phyloP scores from a whole-genome alignment of 2,329 filamentous ascomycete genomes.

The Tolypocladium paradoxum region DNA sequence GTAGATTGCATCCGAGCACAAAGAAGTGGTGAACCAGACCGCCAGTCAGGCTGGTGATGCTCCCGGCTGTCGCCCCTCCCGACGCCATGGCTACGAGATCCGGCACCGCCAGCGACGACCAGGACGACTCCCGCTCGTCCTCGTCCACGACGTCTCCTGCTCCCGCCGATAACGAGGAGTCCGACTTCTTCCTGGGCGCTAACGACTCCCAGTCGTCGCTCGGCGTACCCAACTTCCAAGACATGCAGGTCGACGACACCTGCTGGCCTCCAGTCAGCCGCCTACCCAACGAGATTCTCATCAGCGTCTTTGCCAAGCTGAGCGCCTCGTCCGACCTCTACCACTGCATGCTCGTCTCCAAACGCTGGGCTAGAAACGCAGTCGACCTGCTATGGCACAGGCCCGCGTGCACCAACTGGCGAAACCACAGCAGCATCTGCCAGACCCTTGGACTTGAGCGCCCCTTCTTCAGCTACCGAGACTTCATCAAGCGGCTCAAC shows the following conservation, averaged over 20 bases:
- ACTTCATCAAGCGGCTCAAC: conserved; percentile 87
- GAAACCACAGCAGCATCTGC: conserved; percentile 71
- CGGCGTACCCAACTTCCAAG: conserved; percentile 66
- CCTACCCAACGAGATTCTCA: conserved; percentile 88
- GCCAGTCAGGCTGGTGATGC: conserved; percentile 3
- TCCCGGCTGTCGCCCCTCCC: conserved; percentile 7
- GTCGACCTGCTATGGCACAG: conserved; percentile 94
- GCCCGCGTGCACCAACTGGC: conserved; percentile 80
- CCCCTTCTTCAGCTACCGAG: conserved; percentile 81
- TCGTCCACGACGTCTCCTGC: conserved; percentile 67
- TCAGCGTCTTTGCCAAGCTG: conserved; percentile 82
- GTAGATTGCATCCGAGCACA: neutral
- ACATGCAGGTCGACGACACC: conserved; percentile 58
- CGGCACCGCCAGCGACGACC: conserved; percentile 18
- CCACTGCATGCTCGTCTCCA: conserved; percentile 87
- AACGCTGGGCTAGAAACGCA: conserved; percentile 83
- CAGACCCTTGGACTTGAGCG: conserved; percentile 58
- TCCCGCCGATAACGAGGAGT: conserved; percentile 76
- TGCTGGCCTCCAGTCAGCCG: conserved; percentile 71
- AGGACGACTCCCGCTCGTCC: conserved; percentile 45
- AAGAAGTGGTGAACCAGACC: neutral
- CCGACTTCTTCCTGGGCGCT: conserved; percentile 78
- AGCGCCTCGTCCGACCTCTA: conserved; percentile 65
- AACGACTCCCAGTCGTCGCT: conserved; percentile 93
- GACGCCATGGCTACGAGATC: conserved; percentile 9